phyloP scores from a whole-genome alignment of 2,329 filamentous ascomycete species.

The Fusarium sp. region DNA sequence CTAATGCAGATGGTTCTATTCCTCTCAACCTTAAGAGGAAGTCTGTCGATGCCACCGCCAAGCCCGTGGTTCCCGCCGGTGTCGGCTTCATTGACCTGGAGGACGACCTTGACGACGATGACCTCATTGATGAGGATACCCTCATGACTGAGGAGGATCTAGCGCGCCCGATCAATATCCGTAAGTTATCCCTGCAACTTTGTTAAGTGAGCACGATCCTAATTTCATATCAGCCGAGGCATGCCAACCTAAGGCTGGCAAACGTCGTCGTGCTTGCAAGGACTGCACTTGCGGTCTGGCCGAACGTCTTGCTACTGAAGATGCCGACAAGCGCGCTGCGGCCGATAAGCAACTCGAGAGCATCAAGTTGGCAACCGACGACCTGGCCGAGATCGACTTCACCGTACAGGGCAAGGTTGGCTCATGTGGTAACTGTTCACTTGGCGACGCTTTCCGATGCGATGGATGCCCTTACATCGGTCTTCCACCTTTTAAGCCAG shows the following conservation, averaged over 20 bases:
- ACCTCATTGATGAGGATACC: slow-evolving; percentile 91
- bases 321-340: slow-evolving; percentile 78
- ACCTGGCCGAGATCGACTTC: slow-evolving; percentile 91
- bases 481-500: slow-evolving; percentile 95
- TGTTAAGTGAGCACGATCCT: slow-evolving; percentile 16
- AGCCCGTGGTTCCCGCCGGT: slow-evolving; percentile 64
- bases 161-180: slow-evolving; percentile 81
- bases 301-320: slow-evolving; percentile 87
- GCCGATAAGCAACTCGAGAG: slow-evolving; percentile 75
- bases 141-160: slow-evolving; percentile 90
- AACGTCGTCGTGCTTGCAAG: slow-evolving; percentile 94
- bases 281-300: slow-evolving; percentile 97
- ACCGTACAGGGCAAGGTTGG: slow-evolving; percentile 98
- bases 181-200: slow-evolving; percentile 68
- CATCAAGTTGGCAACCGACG: slow-evolving; percentile 80
- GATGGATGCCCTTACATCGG: slow-evolving; percentile 86
- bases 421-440: slow-evolving; percentile 92
- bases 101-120: slow-evolving; percentile 80
- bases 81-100: slow-evolving; percentile 79
- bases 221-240: slow-evolving; percentile 73
- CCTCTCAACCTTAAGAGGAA: slow-evolving; percentile 61
- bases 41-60: slow-evolving; percentile 58
- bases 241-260: slow-evolving; percentile 88
- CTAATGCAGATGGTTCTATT: slow-evolving; percentile 45
- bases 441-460: slow-evolving; percentile 91